Evolutionary conservation across 1,284 basidiomycete genomes (phyloP), one percentile per base, ranked within the genome.

Genomic region (Fomitiporia mediterranea): DNA sequence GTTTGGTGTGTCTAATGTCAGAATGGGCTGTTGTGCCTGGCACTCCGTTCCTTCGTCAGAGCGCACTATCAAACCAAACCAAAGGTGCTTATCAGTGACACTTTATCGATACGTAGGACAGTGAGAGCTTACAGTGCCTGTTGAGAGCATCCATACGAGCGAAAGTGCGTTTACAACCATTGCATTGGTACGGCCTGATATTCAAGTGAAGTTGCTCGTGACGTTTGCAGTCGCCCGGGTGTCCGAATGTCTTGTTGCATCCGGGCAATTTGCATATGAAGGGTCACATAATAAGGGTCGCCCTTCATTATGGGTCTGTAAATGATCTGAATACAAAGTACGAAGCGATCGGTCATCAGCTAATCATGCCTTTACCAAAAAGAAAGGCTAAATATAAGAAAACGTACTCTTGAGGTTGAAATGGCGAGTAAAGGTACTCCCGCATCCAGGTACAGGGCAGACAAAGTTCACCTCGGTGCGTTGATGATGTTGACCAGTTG

Each of bases 191-290:
- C 52, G 86, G 86, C 28, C 86, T 74, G 63, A 84, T 84, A 63
- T 88, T 89, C 49, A 84, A 80, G 66, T 91, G 89, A 42, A 91
- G 73, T 61, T 88, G 83, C 66, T 91, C 87, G 63, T 92, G 89
- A 2, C 89, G 78, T 66, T 89, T 91, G 70, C 87, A 91, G 66
- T 91, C 89, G 63, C 91, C 88, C 68, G 89, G 87, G 56, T 88
- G 70, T n/a, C 88, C 87, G 60, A 92, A 92, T 35, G 86, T 84
- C 71, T 90, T 91, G 49, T 81, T 84, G 65, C 89, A 92, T 17
- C 87, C 89, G 0, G 89, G 88, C 86, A 87, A 91, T 65, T 87
- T 85, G 73, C 89, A 92, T 65, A 83, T 79, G 75, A 87, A 92
- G 23, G 89, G n/a, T n/a, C n/a, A n/a, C n/a, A n/a, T n/a, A n/a